phyloP scores from a whole-genome alignment of 805 yeast species.

The Candida vaughaniae region DNA sequence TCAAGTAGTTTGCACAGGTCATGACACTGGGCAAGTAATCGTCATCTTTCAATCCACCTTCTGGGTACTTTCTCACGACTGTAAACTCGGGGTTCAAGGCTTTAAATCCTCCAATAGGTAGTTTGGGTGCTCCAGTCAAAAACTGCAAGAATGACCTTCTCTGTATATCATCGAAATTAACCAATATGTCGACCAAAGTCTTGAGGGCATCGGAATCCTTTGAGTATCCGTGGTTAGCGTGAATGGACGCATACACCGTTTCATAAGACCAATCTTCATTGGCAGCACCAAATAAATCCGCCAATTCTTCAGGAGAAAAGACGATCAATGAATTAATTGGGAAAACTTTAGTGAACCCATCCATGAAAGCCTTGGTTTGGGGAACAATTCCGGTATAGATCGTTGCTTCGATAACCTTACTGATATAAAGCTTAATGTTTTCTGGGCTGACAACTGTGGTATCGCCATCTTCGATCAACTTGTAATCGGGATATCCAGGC shows the following conservation, averaged over 20 bases:
- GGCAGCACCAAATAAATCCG: slow-evolving; percentile 67
- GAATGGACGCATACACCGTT: slow-evolving; percentile 58
- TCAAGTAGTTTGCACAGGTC: slow-evolving; percentile 96
- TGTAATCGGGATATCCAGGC: slow-evolving; percentile 72
- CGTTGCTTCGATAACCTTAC: slow-evolving; percentile 54
- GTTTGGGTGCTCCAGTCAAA: slow-evolving; percentile 87
- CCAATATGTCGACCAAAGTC: slow-evolving; percentile 60
- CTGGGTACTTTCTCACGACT: slow-evolving; percentile 81
- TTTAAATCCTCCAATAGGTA: slow-evolving; percentile 93
- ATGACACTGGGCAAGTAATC: slow-evolving; percentile 92
- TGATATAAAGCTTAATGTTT: slow-evolving; percentile 61
- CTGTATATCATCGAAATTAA: slow-evolving; percentile 51
- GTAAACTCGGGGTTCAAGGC: slow-evolving; percentile 79
- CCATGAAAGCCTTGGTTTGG: slow-evolving; percentile 68
- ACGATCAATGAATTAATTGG: slow-evolving; percentile 71
- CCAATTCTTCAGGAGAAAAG: slow-evolving; percentile 74
- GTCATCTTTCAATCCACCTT: slow-evolving; percentile 64
- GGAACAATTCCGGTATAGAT: slow-evolving; percentile 60
- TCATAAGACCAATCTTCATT: slow-evolving; percentile 84
- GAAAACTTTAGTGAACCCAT: slow-evolving; percentile 81
- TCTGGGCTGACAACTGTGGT: slow-evolving; percentile 45
- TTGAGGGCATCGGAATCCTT: slow-evolving; percentile 65
- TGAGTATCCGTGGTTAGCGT: slow-evolving; percentile 89
- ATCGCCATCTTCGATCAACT: slow-evolving; percentile 57
- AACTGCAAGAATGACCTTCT: slow-evolving; percentile 79